phyloP scores from a whole-genome alignment of 257 asterid species.

The Leonotis leonurus region DNA sequence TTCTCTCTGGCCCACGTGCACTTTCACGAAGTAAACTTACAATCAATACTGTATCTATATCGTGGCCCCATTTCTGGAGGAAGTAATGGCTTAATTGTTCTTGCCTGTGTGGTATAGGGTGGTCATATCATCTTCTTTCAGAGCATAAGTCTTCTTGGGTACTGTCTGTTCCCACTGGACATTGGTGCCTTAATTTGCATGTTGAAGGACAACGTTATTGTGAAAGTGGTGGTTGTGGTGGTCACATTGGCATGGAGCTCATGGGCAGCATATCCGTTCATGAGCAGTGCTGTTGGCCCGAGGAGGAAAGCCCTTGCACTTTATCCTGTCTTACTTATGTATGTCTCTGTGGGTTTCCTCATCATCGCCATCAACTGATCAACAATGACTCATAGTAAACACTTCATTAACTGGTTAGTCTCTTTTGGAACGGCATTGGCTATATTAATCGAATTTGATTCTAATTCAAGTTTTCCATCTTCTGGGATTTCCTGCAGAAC shows the following conservation, averaged over 20 bases:
- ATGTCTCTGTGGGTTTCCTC: slow-evolving; percentile 88
- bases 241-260: slow-evolving; percentile 92
- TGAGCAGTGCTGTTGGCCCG: slow-evolving; percentile 84
- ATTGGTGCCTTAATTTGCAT: slow-evolving; percentile 80
- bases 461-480: slow-evolving; percentile 16
- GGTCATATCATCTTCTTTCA: slow-evolving; percentile 98
- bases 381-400: slow-evolving; percentile 5
- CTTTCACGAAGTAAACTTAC: neutral
- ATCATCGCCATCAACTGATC: slow-evolving; percentile 77
- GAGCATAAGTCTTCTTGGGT: slow-evolving; percentile 89
- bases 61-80: neutral
- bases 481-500: neutral
- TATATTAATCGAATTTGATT: neutral
- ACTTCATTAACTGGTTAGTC: neutral
- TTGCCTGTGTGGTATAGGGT: slow-evolving; percentile 39
- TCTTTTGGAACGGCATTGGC: neutral
- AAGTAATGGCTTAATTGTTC: slow-evolving; percentile 1
- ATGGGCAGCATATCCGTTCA: slow-evolving; percentile 99
- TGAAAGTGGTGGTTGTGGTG: slow-evolving; percentile 68
- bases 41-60: neutral
- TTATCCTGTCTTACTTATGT: slow-evolving; percentile 90
- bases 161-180: slow-evolving; percentile 85
- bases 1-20: neutral
- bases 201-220: slow-evolving; percentile 64
- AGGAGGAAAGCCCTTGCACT: slow-evolving; percentile 90